phyloP scores from a whole-genome alignment of 345 rosid species.

The Salix koriyanagi region DNA sequence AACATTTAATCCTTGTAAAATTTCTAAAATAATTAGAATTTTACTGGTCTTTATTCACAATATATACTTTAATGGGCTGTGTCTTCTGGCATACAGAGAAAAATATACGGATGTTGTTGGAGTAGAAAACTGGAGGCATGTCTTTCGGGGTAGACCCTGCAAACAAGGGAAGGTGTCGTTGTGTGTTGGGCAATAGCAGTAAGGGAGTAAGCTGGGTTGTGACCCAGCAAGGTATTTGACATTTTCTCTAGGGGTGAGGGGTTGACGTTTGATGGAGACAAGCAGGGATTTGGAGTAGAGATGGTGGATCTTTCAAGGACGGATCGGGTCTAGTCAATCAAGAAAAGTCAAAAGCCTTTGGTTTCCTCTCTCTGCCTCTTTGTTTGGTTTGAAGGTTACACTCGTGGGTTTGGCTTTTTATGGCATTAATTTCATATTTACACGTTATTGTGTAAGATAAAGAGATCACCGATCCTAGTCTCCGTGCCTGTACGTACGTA shows the following conservation, averaged over 20 bases:
- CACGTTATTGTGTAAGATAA: neutral
- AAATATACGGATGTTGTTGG: too few species aligned
- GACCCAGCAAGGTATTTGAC: neutral
- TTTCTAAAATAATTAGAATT: too few species aligned
- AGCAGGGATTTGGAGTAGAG: constrained; percentile 21
- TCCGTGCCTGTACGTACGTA: neutral
- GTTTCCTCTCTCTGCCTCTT: neutral
- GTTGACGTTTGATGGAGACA: constrained; percentile 16
- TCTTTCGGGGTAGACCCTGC: too few species aligned
- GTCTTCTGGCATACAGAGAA: too few species aligned
- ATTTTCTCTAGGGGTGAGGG: neutral
- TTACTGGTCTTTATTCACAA: too few species aligned
- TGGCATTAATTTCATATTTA: neutral
- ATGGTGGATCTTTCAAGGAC: constrained; percentile 38
- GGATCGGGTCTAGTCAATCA: constrained; percentile 32
- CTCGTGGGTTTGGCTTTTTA: constrained; percentile 24
- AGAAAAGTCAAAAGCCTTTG: constrained; percentile 12
- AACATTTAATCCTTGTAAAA: too few species aligned
- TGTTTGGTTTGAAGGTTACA: constrained; percentile 6
- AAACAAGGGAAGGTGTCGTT: too few species aligned
- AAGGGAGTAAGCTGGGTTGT: neutral
- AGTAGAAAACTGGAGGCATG: too few species aligned
- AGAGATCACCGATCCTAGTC: neutral
- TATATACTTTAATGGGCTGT: too few species aligned
- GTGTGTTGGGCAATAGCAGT: too few species aligned